Conservation (phyloP, 768 basidiomycete species). For the Lactarius hatsudake region DNA sequence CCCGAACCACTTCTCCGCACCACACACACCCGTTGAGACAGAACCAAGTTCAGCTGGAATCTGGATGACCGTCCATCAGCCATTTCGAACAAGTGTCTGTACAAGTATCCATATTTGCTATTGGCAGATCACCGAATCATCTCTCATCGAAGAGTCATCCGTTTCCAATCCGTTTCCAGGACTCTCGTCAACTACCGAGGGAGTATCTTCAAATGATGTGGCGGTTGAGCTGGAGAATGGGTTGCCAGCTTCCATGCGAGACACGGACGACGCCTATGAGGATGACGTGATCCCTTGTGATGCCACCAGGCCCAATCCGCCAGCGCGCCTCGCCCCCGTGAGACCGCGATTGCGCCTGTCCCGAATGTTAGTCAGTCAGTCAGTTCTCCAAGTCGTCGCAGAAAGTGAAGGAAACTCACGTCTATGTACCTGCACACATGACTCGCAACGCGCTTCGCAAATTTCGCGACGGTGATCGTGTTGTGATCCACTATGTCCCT, state of each 20-base stretch:
- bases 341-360: not conserved
- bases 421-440: conserved; percentile 4
- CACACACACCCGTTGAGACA: not conserved
- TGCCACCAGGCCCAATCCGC: not conserved
- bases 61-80: not conserved
- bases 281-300: conserved; percentile 2
- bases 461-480: conserved; percentile 8
- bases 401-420: not conserved
- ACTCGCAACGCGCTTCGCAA: conserved; percentile 11
- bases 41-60: not conserved
- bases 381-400: too few relatives aligned
- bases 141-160: not conserved
- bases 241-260: conserved; percentile 23
- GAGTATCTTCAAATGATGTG: not conserved
- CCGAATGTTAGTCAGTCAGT: not conserved
- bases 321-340: not conserved
- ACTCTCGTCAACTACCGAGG: too few relatives aligned
- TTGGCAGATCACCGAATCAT: not conserved
- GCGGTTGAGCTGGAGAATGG: conserved; percentile 19
- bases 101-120: not conserved
- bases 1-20: not conserved
- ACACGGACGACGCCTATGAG: conserved; percentile 14
- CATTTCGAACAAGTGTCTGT: not conserved
- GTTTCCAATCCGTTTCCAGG: too few relatives aligned
- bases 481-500: conserved; percentile 3